Conservation (phyloP, 1,284 basidiomycete species). For the Cystobasidiaceae sp. region DNA sequence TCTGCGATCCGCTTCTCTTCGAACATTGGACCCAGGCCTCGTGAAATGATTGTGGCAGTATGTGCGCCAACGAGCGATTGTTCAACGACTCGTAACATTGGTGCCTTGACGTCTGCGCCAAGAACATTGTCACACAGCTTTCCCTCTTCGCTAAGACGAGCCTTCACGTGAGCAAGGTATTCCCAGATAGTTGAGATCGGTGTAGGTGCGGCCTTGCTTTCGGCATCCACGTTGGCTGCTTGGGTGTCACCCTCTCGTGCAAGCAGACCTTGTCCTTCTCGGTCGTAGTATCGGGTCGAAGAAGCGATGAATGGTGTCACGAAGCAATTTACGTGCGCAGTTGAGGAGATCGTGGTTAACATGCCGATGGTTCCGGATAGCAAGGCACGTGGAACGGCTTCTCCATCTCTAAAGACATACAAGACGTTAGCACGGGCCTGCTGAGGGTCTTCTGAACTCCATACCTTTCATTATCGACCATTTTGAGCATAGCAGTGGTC, state of each 20-base stretch:
- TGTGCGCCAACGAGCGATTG: slow-evolving; percentile 36
- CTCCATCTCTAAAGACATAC: slow-evolving; percentile 32
- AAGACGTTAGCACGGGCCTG: not conserved
- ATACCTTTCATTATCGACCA: slow-evolving; percentile 38
- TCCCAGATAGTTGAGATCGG: slow-evolving; percentile 35
- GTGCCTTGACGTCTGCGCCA: slow-evolving; percentile 28
- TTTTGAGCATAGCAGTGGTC: slow-evolving; percentile 19
- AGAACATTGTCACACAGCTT: slow-evolving; percentile 56
- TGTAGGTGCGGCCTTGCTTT: not conserved
- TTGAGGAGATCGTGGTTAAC: slow-evolving; percentile 34
- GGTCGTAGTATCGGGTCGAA: slow-evolving; percentile 22
- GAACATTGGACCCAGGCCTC: slow-evolving; percentile 30
- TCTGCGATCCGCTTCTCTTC: slow-evolving; percentile 55
- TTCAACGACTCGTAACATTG: slow-evolving; percentile 32
- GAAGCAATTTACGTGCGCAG: slow-evolving; percentile 32
- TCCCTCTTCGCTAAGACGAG: slow-evolving; percentile 56
- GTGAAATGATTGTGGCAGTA: slow-evolving; percentile 35
- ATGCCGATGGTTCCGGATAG: slow-evolving; percentile 34
- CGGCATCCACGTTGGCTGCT: slow-evolving; percentile 13
- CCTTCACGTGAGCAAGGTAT: slow-evolving; percentile 56
- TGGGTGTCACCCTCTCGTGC: not conserved
- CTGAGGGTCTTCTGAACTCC: too few species aligned
- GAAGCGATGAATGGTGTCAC: slow-evolving; percentile 35
- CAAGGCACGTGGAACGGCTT: slow-evolving; percentile 30
- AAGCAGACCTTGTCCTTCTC: slow-evolving; percentile 9